These are phyloP conservation scores for Trametes gibbosa DNA, from an alignment of 768 basidiomycete species.

Conservation along the genomic window DNA sequence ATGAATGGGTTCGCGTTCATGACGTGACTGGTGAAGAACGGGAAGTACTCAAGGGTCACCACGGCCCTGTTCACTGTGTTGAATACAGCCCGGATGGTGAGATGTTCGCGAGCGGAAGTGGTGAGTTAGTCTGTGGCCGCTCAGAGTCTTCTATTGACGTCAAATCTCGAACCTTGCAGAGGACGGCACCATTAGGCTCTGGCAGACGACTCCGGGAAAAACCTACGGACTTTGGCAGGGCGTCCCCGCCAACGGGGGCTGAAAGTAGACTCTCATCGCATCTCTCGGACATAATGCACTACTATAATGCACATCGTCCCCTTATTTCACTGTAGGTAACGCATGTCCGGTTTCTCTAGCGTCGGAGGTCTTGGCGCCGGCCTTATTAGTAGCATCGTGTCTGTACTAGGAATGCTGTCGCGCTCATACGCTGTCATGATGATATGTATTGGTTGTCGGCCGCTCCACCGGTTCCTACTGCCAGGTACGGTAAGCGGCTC, in stretches of 20 bases:
- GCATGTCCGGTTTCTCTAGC: conserved; percentile 5
- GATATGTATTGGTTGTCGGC: conserved; percentile 15
- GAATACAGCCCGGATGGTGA: conserved; percentile 96
- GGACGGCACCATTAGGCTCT: conserved; percentile 93
- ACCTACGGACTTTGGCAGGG: conserved; percentile 91
- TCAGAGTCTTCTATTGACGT: not conserved
- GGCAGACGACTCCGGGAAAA: conserved; percentile 96
- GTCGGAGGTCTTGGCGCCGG: conserved; percentile 15
- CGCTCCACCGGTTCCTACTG: not conserved
- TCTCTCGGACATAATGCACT: conserved; percentile 16
- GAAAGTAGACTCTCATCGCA: conserved; percentile 14
- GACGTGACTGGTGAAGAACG: conserved; percentile 86
- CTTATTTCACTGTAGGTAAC: conserved; percentile 13
- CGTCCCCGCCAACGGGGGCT: conserved; percentile 41
- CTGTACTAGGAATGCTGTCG: conserved; percentile 18
- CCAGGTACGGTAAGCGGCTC: too few species aligned
- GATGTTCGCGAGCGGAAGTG: conserved; percentile 95
- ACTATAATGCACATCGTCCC: conserved; percentile 20
- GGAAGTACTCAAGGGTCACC: conserved; percentile 93
- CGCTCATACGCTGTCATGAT: conserved; percentile 17
- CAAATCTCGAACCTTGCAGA: conserved; percentile 40
- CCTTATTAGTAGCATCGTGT: conserved; percentile 11
- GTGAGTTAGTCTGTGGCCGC: conserved; percentile 45
- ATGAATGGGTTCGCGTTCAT: conserved; percentile 97
- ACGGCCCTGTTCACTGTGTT: conserved; percentile 94